Evolutionary conservation across 2,329 filamentous ascomycete genomes (phyloP).

Genomic region (Colletotrichum karsti): DNA sequence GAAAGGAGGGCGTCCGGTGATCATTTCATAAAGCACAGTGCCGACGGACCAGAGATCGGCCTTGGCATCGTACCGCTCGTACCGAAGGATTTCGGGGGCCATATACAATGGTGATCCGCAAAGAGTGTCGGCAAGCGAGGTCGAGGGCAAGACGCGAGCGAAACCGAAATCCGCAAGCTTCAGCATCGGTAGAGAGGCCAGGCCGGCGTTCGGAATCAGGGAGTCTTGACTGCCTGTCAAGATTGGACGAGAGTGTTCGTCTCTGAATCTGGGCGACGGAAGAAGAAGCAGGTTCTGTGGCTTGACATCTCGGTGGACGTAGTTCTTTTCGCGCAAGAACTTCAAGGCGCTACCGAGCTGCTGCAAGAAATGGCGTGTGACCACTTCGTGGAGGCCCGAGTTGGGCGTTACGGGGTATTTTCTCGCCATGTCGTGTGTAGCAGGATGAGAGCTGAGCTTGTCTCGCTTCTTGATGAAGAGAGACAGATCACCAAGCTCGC

Average conservation of each 20-base stretch:
- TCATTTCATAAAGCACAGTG: conserved; percentile 95
- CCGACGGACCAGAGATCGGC: conserved; percentile 98
- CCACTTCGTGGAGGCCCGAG: conserved; percentile 94
- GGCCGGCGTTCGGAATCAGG: conserved; percentile 80
- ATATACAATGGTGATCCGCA: conserved; percentile 98
- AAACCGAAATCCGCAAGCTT: conserved; percentile 99
- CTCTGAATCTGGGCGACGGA: conserved; percentile 78
- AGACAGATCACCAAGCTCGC: conserved; percentile 92
- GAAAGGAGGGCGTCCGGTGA: conserved; percentile 89
- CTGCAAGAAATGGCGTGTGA: conserved; percentile 94
- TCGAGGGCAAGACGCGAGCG: conserved; percentile 87
- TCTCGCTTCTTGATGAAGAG: conserved; percentile 96
- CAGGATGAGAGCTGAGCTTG: conserved; percentile 79
- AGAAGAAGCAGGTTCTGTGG: conserved; percentile 94
- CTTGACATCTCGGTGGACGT: conserved; percentile 97
- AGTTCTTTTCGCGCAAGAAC: conserved; percentile 84
- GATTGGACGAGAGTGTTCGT: conserved; percentile 71
- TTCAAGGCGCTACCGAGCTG: conserved; percentile 92
- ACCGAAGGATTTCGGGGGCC: conserved; percentile 96
- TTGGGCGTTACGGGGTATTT: conserved; percentile 88
- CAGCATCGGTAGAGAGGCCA: conserved; percentile 90
- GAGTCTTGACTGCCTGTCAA: conserved; percentile 82
- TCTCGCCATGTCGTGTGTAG: conserved; percentile 87
- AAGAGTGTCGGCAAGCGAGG: conserved; percentile 92
- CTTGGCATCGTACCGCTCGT: conserved; percentile 97